Percentiles rank a stretch among this genome's conserved stretches.
Conservation (phyloP, 257 asterid species). For the Primulina eburnea region DNA sequence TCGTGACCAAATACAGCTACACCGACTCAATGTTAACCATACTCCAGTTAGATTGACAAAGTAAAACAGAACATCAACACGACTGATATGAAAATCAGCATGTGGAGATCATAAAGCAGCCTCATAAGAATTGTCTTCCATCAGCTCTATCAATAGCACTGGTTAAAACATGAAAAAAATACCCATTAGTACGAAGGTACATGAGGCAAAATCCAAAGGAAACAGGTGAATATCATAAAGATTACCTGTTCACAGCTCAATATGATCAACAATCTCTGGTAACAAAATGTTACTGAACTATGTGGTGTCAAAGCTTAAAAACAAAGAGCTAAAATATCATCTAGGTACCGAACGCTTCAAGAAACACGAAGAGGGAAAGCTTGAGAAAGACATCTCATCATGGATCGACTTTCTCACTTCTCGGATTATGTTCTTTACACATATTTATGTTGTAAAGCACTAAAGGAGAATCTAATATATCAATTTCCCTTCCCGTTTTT, state of each 20-base stretch:
- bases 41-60: constrained; percentile 13
- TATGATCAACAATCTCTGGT: constrained; percentile 50
- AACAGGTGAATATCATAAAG: background rate
- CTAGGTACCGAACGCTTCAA: constrained; percentile 20
- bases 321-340: background rate
- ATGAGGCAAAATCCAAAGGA: background rate
- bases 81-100: constrained; percentile 20
- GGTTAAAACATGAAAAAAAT: constrained; percentile 13
- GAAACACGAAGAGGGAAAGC: constrained; percentile 16
- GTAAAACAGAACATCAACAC: constrained; percentile 17
- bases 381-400: constrained; percentile 25
- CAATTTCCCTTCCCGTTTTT: constrained; percentile 52
- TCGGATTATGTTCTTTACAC: constrained; percentile 5
- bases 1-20: constrained; percentile 3
- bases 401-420: constrained; percentile 7
- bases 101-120: constrained; percentile 23
- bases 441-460: background rate
- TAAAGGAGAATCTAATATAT: constrained; percentile 33
- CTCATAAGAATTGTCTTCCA: constrained; percentile 30
- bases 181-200: constrained; percentile 4
- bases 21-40: constrained; percentile 1
- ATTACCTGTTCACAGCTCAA: constrained; percentile 43
- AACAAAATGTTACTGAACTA: constrained; percentile 26
- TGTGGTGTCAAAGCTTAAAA: background rate
- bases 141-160: constrained; percentile 32